Evolutionary conservation across 805 yeast species (phyloP).

Genomic region (Candida coleopterorum): DNA sequence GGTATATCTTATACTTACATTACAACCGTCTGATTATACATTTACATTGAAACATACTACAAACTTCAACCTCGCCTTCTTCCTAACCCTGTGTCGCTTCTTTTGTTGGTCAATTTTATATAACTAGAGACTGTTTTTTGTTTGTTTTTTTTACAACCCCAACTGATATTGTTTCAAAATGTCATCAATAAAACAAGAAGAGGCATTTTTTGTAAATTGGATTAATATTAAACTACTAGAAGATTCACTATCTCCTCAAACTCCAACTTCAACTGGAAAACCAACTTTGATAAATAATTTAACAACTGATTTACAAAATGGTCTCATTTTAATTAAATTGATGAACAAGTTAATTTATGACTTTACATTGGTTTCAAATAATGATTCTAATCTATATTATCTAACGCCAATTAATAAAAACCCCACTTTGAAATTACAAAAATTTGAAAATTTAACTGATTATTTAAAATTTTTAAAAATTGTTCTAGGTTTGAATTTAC

Average conservation of each 20-base stretch:
- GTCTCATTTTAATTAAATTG: conserved; percentile 34
- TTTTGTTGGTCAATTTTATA: too few species aligned
- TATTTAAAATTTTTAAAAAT: conserved; percentile 38
- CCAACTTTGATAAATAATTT: conserved; percentile 13
- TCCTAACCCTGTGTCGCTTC: too few species aligned
- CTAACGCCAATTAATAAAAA: conserved; percentile 27
- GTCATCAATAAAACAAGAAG: conserved; percentile 1
- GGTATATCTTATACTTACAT: too few species aligned
- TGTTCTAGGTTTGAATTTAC: conserved; percentile 31
- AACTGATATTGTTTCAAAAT: too few species aligned
- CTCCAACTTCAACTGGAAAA: conserved; percentile 3
- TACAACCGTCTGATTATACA: too few species aligned
- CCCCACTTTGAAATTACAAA: conserved; percentile 42
- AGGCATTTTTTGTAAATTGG: conserved; percentile 49
- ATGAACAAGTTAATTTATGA: conserved; percentile 28
- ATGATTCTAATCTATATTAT: conserved; percentile 15
- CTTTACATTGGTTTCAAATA: neutral
- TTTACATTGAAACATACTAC: too few species aligned
- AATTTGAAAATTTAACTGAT: conserved; percentile 43
- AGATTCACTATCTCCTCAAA: conserved; percentile 5
- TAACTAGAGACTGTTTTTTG: too few species aligned
- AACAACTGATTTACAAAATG: conserved; percentile 34
- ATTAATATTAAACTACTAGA: conserved; percentile 34
- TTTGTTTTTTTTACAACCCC: neutral
- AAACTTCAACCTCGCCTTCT: too few species aligned